Conservation (phyloP, 768 basidiomycete species). For the Agaricus subrufescens region DNA sequence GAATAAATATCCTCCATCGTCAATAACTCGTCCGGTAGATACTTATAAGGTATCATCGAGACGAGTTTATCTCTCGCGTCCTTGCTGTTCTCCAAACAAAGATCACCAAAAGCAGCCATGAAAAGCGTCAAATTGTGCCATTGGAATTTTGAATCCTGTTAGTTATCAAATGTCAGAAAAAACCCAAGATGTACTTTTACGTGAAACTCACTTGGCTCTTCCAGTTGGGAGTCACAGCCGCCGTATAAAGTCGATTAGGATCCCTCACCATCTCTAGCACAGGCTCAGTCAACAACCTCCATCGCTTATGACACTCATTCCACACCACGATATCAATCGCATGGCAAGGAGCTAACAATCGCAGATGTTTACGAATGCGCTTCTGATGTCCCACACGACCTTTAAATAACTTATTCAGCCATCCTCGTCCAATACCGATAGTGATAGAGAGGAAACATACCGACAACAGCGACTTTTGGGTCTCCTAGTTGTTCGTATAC, state of each 20-base stretch:
- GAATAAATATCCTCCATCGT: constrained; percentile 52
- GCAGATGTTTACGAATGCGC: constrained; percentile 67
- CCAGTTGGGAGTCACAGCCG: constrained; percentile 17
- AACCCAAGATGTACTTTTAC: not conserved
- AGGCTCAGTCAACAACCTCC: constrained; percentile 60
- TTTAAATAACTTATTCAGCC: not conserved
- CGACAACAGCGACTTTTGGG: constrained; percentile 62
- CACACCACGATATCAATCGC: constrained; percentile 75
- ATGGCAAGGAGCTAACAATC: constrained; percentile 57
- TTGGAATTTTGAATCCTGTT: constrained; percentile 67
- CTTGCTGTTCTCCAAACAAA: constrained; percentile 28
- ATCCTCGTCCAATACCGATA: constrained; percentile 1
- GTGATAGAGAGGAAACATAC: constrained; percentile 33
- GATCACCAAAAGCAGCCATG: constrained; percentile 68
- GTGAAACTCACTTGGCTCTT: constrained; percentile 22
- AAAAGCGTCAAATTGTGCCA: constrained; percentile 86
- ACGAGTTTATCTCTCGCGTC: constrained; percentile 45
- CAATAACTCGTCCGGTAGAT: constrained; percentile 72
- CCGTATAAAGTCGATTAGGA: constrained; percentile 23
- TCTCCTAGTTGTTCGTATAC: constrained; percentile 81
- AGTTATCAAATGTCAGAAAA: not conserved
- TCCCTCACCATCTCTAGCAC: constrained; percentile 38
- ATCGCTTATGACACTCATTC: constrained; percentile 79
- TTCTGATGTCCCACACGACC: constrained; percentile 81
- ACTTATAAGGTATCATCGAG: constrained; percentile 47